phyloP scores from a whole-genome alignment of 2,329 filamentous ascomycete genomes.

The Cladosporium phlei region DNA sequence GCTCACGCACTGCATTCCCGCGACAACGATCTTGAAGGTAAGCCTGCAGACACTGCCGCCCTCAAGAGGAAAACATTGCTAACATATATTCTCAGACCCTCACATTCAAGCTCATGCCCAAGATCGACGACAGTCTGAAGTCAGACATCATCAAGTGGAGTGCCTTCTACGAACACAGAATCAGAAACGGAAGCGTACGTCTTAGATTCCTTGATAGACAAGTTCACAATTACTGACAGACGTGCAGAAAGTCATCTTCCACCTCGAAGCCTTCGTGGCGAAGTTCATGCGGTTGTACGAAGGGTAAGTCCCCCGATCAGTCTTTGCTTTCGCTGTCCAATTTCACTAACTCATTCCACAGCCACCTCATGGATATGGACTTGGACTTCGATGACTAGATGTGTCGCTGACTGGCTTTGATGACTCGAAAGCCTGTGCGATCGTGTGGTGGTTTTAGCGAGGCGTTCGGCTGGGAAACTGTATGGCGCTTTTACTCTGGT shows the following conservation, averaged over 20 bases:
- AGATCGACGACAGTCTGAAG: conserved; percentile 85
- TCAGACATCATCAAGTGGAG: conserved; percentile 92
- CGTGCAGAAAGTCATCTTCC: conserved; percentile 82
- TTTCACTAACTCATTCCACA: conserved; percentile 20
- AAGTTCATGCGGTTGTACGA: conserved; percentile 97
- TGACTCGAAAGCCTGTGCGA: no score
- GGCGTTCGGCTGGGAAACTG: conserved; percentile 20
- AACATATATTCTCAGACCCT: conserved; percentile 53
- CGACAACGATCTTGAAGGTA: conserved; percentile 84
- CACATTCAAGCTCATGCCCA: conserved; percentile 83
- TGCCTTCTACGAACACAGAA: conserved; percentile 93
- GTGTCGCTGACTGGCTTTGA: no score
- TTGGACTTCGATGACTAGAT: conserved; percentile 40
- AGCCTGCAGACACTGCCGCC: not conserved
- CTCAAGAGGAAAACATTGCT: not conserved
- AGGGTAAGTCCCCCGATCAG: conserved; percentile 54
- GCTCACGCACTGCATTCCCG: conserved; percentile 92
- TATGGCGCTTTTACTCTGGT: no score
- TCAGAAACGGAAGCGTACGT: conserved; percentile 70
- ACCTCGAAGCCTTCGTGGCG: conserved; percentile 94
- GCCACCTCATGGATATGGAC: conserved; percentile 74
- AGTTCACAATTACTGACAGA: not conserved
- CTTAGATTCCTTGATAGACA: no score
- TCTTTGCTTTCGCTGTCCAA: not conserved
- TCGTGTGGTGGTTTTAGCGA: conserved; percentile 21